phyloP scores from a whole-genome alignment of 192 early-diverging fungal genomes.

The Phycomyces blakesleeanus region DNA sequence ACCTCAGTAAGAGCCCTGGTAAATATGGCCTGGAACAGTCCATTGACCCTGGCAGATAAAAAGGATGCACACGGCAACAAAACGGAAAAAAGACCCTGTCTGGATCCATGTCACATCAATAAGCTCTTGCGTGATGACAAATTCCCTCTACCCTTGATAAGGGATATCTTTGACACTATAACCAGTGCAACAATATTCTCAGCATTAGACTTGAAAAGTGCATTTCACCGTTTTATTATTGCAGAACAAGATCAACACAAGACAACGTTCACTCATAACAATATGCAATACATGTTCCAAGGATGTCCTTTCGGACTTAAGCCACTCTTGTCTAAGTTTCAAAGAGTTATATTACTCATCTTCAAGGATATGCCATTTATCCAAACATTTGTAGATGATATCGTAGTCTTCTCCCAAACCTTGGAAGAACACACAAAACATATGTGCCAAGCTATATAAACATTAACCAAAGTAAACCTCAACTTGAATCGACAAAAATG shows the following conservation, averaged over 20 bases:
- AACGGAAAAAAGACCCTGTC: not conserved
- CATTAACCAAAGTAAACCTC: not conserved
- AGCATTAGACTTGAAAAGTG: not conserved
- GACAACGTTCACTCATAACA: constrained; percentile 2
- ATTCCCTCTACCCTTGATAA: not conserved
- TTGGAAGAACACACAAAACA: not conserved
- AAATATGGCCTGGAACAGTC: not conserved
- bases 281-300: not conserved
- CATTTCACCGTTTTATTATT: not conserved
- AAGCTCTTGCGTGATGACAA: constrained; percentile 1
- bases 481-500: constrained; percentile 8
- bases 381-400: constrained; percentile 1
- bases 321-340: not conserved
- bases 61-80: not conserved
- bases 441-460: not conserved
- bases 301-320: not conserved
- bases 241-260: not conserved
- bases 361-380: not conserved
- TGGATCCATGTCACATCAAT: constrained; percentile 1
- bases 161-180: not conserved
- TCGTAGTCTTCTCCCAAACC: not conserved
- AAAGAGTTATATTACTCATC: not conserved
- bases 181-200: not conserved
- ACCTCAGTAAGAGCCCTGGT: not conserved
- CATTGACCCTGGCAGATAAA: not conserved